Conservation (phyloP, 768 basidiomycete genomes). For the Suillus cothurnatus region DNA sequence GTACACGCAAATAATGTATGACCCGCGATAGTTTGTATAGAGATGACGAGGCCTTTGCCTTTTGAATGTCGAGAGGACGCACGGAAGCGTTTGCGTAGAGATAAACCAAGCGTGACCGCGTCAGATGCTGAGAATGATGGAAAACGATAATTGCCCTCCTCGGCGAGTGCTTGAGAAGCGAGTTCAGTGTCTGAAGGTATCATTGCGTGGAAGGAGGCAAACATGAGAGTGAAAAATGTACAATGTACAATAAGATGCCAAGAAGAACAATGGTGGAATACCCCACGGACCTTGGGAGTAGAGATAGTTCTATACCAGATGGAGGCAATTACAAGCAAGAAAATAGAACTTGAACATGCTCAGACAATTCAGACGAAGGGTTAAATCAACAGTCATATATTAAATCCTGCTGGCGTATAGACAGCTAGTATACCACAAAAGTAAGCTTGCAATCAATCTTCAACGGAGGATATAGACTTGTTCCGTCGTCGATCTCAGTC, state of each 20-base stretch:
- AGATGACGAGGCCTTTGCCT: slow-evolving; percentile 81
- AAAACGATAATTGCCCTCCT: slow-evolving; percentile 74
- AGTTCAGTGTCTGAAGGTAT: slow-evolving; percentile 72
- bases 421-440: background rate
- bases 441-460: background rate
- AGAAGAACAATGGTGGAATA: background rate
- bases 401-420: background rate
- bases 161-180: slow-evolving; percentile 67
- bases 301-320: background rate
- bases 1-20: slow-evolving; percentile 83
- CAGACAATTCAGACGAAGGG: background rate
- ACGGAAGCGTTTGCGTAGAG: slow-evolving; percentile 83
- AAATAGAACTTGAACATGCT: background rate
- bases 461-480: background rate
- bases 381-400: background rate
- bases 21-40: slow-evolving; percentile 77
- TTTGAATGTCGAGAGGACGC: slow-evolving; percentile 68
- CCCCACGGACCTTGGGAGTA: background rate
- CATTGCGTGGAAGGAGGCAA: slow-evolving; percentile 62
- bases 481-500: background rate
- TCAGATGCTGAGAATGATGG: slow-evolving; percentile 74
- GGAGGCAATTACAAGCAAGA: slow-evolving; percentile 4
- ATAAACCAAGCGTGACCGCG: slow-evolving; percentile 79
- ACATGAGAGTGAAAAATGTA: slow-evolving; percentile 43
- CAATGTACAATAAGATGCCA: background rate